Evolutionary conservation across 2,329 filamentous ascomycete genomes (phyloP), one percentile per base, ranked within the genome.

Genomic region (Alternaria gansuensis): DNA sequence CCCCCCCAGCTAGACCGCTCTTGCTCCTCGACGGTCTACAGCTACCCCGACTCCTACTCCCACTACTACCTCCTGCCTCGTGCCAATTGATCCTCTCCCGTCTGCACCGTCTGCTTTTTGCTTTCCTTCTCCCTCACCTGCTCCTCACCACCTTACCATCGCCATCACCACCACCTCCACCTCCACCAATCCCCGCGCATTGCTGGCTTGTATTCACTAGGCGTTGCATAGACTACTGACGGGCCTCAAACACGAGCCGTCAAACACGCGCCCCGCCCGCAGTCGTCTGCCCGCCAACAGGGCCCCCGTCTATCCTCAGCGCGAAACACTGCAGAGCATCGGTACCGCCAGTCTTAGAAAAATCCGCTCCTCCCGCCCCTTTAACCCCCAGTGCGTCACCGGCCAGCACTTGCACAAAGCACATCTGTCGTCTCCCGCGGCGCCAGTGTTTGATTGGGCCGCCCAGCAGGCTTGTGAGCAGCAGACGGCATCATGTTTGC

Each of bases 401-500:
- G 60, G 49, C 64, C 61, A 60, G 21, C 60, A 57, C 26, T 62
- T 54, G 57, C 62, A 52, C 68, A 54, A 51, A 54, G 54, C 62
- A 67, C 54, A 54, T 62, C 53, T 59, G 64, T 52, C 60, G 57
- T 34, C 54, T 51, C 59, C 66, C 69, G 66, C 66, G 65, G 65
- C 69, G 54, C 57, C 66, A 60, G 64, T 61, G 60, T 67, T 45
- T 76, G 70, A 75, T 77, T 77, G 72, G 75, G 62, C 70, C 49
- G 58, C 36, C 36, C 51, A 58, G 61, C 72, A 75, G 73, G 72
- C 71, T 73, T 70, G 60, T 46, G 50, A 62, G 58, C 62, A 73
- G 65, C 71, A 61, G 65, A 54, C 71, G 65, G 70, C 73, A 79
- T 75, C 72, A 78, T 78, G 75, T 73, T 79, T 66, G 76, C 76